Base-by-base conservation (phyloP, 805 yeast genomes). In the Hanseniaspora opuntiae region DNA sequence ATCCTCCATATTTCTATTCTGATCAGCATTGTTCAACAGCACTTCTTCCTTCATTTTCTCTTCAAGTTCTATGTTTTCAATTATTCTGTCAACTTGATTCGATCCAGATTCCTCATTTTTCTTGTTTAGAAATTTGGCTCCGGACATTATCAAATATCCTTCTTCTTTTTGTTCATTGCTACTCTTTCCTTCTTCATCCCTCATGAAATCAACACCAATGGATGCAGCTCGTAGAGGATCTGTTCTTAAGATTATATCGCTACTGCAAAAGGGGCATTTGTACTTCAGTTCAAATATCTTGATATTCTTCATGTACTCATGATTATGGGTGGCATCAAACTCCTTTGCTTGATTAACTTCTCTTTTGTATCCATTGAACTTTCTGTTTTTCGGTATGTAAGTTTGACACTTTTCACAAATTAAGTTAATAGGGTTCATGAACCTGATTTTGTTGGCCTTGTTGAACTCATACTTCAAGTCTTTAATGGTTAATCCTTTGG, bases 351-450 rank as follows among this genome's bases (percentile, higher is more conserved):
- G 24, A 22, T 50, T 50, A 14, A 50, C 53, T 12, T 50, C 53
- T 36, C 53, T 33, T 19, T 50, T 50, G 47, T 50, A 50, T 7
- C 53, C 53, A 42, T 50, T 50, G 14, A 50, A 50, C n/a, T 50
- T 50, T 42, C 53, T 41, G 16, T 50, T 41, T 24, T 50, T 50
- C 12, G 53, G 47, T 25, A 50, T 50, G 17, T 42, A 50, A 3
- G 39, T 25, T 17, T 37, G 25, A 25, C 53, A 50, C 12, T n/a
- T 25, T 3, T 17, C 22, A 42, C 53, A 50, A 2, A 30, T 35
- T 10, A 50, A n/a, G 10, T 46, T 46, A 8, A 50, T 11, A 11
- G 53, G 53, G 20, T 41, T 42, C 53, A 50, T 50, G 11, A 50
- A 32, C 20, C 53, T 41, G 14, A 50, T 50, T 30, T 50, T 50